Conservation (phyloP, 176 grass and related monocot genomes). For the Eleusine indica region DNA sequence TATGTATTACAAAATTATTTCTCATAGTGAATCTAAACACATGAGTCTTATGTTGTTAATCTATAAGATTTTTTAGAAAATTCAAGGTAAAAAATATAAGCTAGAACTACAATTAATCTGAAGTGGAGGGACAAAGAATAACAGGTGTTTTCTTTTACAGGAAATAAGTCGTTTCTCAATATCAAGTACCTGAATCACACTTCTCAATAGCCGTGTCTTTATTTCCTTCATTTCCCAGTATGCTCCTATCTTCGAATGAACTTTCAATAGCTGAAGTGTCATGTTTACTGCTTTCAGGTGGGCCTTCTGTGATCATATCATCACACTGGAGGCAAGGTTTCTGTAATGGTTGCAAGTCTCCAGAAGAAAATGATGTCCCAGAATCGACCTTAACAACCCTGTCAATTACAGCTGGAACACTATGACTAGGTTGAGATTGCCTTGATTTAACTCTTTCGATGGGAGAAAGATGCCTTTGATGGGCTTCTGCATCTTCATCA, state of each 20-base stretch:
- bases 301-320: slow-evolving; percentile 33
- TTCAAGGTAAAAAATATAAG: too few relatives aligned
- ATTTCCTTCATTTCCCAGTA: slow-evolving; percentile 36
- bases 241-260: slow-evolving; percentile 44
- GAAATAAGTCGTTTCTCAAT: slow-evolving; percentile 3
- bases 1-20: too few relatives aligned
- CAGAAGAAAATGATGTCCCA: slow-evolving; percentile 47
- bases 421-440: slow-evolving; percentile 32
- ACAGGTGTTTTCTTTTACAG: slow-evolving; percentile 22
- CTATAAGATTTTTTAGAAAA: too few relatives aligned
- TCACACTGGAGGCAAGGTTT: slow-evolving; percentile 30
- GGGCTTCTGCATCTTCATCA: slow-evolving; percentile 61
- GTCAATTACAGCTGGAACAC: slow-evolving; percentile 47
- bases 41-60: too few relatives aligned
- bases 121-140: not conserved
- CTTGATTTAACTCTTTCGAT: slow-evolving; percentile 40
- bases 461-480: slow-evolving; percentile 57
- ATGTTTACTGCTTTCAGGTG: slow-evolving; percentile 30
- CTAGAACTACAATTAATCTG: too few relatives aligned
- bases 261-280: slow-evolving; percentile 37
- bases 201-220: slow-evolving; percentile 16
- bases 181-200: slow-evolving; percentile 62
- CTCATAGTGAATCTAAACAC: too few relatives aligned
- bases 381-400: slow-evolving; percentile 54
- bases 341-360: slow-evolving; percentile 32